Percentiles rank a stretch among this genome's conserved stretches.
Evolutionary conservation across 176 grass and related monocot genomes (phyloP).

Genomic region (Poa pratensis): DNA sequence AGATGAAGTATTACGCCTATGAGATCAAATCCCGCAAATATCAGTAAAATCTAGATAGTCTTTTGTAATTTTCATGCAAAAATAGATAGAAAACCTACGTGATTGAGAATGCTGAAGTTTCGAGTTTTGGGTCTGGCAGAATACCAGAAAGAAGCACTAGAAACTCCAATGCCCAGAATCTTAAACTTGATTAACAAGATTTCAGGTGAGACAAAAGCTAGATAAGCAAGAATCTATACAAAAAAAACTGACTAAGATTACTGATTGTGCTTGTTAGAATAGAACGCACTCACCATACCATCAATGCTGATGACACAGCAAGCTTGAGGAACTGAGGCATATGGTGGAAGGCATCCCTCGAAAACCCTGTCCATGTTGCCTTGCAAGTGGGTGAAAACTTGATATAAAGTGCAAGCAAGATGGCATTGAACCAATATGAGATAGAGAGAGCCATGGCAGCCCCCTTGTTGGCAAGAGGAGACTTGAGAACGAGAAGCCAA

Average conservation of each 20-base stretch:
- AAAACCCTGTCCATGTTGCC: constrained; percentile 43
- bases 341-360: constrained; percentile 47
- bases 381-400: constrained; percentile 56
- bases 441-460: constrained; percentile 55
- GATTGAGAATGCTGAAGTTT: constrained; percentile 69
- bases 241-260: not conserved
- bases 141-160: constrained; percentile 64
- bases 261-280: not conserved
- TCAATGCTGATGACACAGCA: constrained; percentile 63
- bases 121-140: constrained; percentile 62
- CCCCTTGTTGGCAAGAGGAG: constrained; percentile 52
- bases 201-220: not conserved
- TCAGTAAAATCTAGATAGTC: not conserved
- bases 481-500: constrained; percentile 57
- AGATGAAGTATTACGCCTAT: constrained; percentile 60
- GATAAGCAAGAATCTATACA: not conserved
- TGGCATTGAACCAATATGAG: constrained; percentile 61
- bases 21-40: not conserved
- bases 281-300: constrained; percentile 52
- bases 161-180: constrained; percentile 65
- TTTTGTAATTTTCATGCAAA: not conserved
- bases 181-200: constrained; percentile 45
- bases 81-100: constrained; percentile 28
- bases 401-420: constrained; percentile 61
- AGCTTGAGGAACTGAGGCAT: constrained; percentile 57